Conservation (phyloP, 306 rosid genomes). For the Acmispon strigosus region DNA sequence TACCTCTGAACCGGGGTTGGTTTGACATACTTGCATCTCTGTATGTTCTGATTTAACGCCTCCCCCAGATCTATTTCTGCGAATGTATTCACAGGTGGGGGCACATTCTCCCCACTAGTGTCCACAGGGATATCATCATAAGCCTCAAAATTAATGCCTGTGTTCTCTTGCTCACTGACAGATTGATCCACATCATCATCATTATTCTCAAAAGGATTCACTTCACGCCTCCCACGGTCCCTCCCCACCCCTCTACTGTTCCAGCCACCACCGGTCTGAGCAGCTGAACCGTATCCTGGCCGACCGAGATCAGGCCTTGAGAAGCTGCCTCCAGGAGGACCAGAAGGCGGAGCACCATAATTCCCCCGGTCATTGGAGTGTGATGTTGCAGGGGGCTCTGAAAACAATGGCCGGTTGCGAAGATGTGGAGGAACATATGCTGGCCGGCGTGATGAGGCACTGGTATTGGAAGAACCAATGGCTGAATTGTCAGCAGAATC, state of each 20-base stretch:
- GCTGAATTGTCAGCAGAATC: constrained; percentile 59
- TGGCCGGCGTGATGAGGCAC: constrained; percentile 27
- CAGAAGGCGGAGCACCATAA: constrained; percentile 33
- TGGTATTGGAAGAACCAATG: constrained; percentile 27
- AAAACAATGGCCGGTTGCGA: constrained; percentile 44
- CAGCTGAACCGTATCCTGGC: constrained; percentile 28
- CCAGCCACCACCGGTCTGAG: constrained; percentile 43
- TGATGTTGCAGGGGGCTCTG: constrained; percentile 34
- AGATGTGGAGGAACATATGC: constrained; percentile 80
- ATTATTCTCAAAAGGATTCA: constrained; percentile 58
- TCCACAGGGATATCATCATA: constrained; percentile 85
- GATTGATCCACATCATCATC: constrained; percentile 23
- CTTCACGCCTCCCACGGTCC: constrained; percentile 65
- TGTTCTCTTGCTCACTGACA: constrained; percentile 41
- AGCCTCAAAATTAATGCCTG: constrained; percentile 74
- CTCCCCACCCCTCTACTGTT: constrained; percentile 44
- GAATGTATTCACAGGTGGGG: constrained; percentile 66
- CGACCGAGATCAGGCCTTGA: constrained; percentile 40
- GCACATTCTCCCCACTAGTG: constrained; percentile 70
- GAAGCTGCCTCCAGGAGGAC: constrained; percentile 34
- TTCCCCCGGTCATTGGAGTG: constrained; percentile 25
- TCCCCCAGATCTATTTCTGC: constrained; percentile 74
- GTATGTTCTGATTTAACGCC: constrained; percentile 55
- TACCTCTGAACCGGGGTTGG: constrained; percentile 87
- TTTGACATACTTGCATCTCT: constrained; percentile 76